phyloP scores from a whole-genome alignment of 345 rosid species.

The Eucalyptus coolabah region DNA sequence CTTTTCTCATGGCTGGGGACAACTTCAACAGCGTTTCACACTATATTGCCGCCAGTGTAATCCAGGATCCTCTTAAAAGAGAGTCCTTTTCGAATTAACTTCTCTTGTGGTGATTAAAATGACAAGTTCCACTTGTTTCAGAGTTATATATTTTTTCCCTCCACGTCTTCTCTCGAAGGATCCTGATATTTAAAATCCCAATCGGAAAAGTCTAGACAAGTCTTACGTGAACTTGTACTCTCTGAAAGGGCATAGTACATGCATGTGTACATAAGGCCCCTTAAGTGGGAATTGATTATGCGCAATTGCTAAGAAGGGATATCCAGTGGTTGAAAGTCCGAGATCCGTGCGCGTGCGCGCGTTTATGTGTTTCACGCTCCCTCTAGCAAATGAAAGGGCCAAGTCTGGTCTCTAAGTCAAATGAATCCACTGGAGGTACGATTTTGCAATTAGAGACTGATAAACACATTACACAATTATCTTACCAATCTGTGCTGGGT shows the following conservation, averaged over 20 bases:
- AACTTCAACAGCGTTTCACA: conserved; percentile 13
- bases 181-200: background rate
- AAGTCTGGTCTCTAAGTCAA: background rate
- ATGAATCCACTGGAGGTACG: background rate
- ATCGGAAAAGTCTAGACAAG: background rate
- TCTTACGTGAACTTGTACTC: background rate
- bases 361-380: background rate
- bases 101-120: background rate
- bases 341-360: background rate
- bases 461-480: background rate
- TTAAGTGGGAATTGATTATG: background rate
- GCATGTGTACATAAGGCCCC: background rate
- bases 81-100: conserved; percentile 67
- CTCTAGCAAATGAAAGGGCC: background rate
- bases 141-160: background rate
- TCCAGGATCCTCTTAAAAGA: conserved; percentile 60
- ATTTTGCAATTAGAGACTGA: background rate
- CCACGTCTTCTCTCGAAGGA: background rate
- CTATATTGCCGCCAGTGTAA: conserved; percentile 27
- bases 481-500: background rate
- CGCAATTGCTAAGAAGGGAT: background rate
- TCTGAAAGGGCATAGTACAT: background rate
- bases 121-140: background rate
- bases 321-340: background rate
- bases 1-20: conserved; percentile 17